Evolutionary conservation across 805 yeast species (phyloP).

Genomic region (Candida sonorensis): DNA sequence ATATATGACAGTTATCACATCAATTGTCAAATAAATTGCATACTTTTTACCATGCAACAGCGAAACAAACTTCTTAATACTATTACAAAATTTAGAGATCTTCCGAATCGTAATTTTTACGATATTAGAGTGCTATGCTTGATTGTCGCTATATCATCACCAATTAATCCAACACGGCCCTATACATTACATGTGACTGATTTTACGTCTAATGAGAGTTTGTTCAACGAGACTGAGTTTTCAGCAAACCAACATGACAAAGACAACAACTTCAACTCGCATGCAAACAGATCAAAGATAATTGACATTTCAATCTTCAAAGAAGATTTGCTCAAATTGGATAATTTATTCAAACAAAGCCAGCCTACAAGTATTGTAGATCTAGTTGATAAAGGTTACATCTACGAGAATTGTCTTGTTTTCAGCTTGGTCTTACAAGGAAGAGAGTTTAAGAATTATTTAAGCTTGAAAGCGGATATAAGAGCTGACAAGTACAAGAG

Average conservation of each 20-base stretch:
- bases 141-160: conserved; percentile 15
- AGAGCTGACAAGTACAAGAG: not conserved
- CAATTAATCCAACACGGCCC: conserved; percentile 6
- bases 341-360: not conserved
- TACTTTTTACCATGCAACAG: too few species aligned
- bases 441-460: not conserved
- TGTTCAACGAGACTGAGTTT: not conserved
- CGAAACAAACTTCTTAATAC: not conserved
- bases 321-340: not conserved
- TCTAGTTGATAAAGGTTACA: not conserved
- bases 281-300: not conserved
- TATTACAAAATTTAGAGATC: conserved; percentile 1
- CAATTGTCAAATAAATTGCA: too few species aligned
- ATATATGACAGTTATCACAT: too few species aligned
- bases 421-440: not conserved
- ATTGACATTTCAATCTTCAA: not conserved
- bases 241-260: too few species aligned
- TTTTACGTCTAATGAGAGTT: conserved; percentile 4
- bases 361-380: not conserved
- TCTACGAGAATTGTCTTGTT: not conserved
- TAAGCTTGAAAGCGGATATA: not conserved
- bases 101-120: conserved; percentile 3
- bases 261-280: not conserved
- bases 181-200: conserved; percentile 17
- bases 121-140: conserved; percentile 11